Evolutionary conservation across 208 protist genomes (phyloP).

Genomic region (Vickermania ingenoplastis): DNA sequence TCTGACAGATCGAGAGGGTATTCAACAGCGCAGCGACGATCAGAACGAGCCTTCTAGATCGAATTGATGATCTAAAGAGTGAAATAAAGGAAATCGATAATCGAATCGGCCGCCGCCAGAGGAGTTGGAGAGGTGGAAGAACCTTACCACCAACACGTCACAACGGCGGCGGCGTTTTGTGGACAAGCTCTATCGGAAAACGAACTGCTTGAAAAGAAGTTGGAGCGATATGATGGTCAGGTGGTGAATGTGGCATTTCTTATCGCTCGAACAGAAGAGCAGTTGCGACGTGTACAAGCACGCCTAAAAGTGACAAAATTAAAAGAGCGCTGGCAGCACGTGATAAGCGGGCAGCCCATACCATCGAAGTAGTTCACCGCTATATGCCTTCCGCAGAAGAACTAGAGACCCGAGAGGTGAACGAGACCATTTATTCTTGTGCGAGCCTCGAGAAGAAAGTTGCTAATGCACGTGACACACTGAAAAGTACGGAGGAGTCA

Average conservation of each 20-base stretch:
- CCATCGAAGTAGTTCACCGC: constrained; percentile 41
- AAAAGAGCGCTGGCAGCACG: constrained; percentile 34
- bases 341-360: constrained; percentile 53
- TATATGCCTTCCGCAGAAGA: constrained; percentile 21
- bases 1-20: not conserved
- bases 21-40: not conserved
- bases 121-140: not conserved
- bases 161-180: constrained; percentile 4
- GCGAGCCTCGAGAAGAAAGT: constrained; percentile 30
- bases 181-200: constrained; percentile 21
- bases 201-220: constrained; percentile 14
- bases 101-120: constrained; percentile 17
- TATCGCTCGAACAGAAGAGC: constrained; percentile 27
- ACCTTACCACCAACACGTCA: not conserved
- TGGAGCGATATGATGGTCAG: constrained; percentile 19
- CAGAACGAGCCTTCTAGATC: constrained; percentile 12
- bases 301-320: constrained; percentile 29
- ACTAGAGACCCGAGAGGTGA: constrained; percentile 36
- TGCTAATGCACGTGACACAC: constrained; percentile 17
- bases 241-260: constrained; percentile 26
- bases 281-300: constrained; percentile 27
- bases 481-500: constrained; percentile 18
- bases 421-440: constrained; percentile 62
- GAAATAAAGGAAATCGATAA: constrained; percentile 22
- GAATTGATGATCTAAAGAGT: constrained; percentile 13